These are phyloP conservation scores for Sphaerosporella brunnea DNA, from an alignment of 495 filamentous ascomycete species.

Conservation along the genomic window DNA sequence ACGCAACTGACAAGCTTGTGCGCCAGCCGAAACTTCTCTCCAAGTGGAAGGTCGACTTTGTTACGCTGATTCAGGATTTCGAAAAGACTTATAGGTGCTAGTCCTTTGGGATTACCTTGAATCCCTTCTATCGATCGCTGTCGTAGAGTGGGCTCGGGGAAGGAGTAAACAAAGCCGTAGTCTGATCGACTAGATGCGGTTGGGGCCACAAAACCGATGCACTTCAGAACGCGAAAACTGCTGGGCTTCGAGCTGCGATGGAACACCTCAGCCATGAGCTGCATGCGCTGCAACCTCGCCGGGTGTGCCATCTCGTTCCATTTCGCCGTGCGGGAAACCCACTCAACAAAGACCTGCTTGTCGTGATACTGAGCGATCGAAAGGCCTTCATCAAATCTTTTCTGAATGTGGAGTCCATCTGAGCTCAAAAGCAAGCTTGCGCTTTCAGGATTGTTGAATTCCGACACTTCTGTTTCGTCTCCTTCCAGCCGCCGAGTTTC, in stretches of 20 bases:
- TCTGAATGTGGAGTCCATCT: not conserved
- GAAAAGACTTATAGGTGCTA: not conserved
- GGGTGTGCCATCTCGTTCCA: not conserved
- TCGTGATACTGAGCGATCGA: not conserved
- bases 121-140: not conserved
- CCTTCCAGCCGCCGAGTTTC: not conserved
- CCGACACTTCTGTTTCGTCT: not conserved
- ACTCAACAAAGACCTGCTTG: not conserved
- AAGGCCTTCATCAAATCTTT: not conserved
- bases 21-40: not conserved
- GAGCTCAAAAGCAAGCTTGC: not conserved
- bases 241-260: not conserved
- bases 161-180: not conserved
- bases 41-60: not conserved
- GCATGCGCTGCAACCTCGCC: not conserved
- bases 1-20: not conserved
- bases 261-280: not conserved
- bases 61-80: not conserved
- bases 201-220: not conserved
- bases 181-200: not conserved
- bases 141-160: not conserved
- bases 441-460: not conserved
- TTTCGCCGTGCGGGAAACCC: not conserved
- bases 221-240: not conserved
- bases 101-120: not conserved